phyloP scores from a whole-genome alignment of 441 rosid genomes.

The Theobroma grandiflorum region DNA sequence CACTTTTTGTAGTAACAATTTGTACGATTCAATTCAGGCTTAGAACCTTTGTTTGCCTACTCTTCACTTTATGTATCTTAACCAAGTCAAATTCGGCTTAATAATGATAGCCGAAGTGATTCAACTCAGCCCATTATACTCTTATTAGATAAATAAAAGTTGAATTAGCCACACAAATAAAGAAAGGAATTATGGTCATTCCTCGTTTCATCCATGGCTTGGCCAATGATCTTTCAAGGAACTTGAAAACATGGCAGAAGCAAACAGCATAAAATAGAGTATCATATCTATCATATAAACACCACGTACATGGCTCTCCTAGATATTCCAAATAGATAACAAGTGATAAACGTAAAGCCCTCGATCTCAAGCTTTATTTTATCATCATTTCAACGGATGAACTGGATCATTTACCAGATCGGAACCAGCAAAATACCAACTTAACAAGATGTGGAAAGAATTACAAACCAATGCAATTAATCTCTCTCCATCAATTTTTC shows the following conservation, averaged over 20 bases:
- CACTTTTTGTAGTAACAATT: neutral
- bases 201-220: too few species aligned
- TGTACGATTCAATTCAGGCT: neutral
- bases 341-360: neutral
- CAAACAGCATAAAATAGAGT: neutral
- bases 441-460: conserved; percentile 24
- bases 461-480: conserved; percentile 31
- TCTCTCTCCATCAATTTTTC: conserved; percentile 29
- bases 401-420: neutral
- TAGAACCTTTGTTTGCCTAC: too few species aligned
- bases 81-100: too few species aligned
- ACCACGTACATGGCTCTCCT: neutral
- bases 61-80: too few species aligned
- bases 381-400: neutral
- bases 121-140: too few species aligned
- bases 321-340: neutral
- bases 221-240: neutral
- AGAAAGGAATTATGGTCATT: neutral
- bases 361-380: neutral
- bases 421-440: neutral
- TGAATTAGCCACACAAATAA: neutral
- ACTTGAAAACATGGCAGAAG: neutral
- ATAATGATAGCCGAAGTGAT: too few species aligned
- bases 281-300: too few species aligned
- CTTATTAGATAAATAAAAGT: neutral